Conservation (phyloP, 2,329 filamentous ascomycete genomes). For the Calonectria naviculata region DNA sequence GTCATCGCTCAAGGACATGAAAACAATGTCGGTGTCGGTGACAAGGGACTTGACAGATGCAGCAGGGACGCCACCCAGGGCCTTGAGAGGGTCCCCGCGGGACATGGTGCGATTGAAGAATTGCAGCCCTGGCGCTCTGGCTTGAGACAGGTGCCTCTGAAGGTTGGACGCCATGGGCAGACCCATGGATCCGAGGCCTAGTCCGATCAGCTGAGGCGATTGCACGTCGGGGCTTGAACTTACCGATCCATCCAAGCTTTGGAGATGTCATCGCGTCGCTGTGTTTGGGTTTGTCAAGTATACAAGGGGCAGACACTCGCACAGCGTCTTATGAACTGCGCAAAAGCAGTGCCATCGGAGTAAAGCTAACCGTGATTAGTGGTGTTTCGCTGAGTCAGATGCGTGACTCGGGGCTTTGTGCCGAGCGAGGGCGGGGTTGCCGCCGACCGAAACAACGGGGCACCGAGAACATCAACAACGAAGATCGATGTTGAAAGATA, state of each 20-base stretch:
- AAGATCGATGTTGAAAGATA: not conserved
- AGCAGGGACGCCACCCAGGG: conserved; percentile 41
- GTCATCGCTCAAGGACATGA: conserved; percentile 57
- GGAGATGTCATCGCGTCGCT: conserved; percentile 11
- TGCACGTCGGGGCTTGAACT: not conserved
- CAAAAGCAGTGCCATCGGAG: too few species aligned
- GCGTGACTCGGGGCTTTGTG: not conserved
- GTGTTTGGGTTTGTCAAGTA: not conserved
- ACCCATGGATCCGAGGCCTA: conserved; percentile 64
- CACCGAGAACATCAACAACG: not conserved
- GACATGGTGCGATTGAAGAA: conserved; percentile 62
- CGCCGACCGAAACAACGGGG: not conserved
- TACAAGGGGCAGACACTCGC: too few species aligned
- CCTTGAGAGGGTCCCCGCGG: conserved; percentile 48
- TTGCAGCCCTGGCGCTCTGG: conserved; percentile 39
- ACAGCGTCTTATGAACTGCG: not conserved
- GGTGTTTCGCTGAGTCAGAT: not conserved
- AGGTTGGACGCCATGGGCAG: conserved; percentile 61
- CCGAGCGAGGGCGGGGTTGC: not conserved
- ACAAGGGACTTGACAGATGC: conserved; percentile 41
- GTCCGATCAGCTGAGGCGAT: not conserved
- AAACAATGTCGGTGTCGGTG: conserved; percentile 46
- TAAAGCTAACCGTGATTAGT: not conserved
- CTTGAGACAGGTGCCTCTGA: conserved; percentile 51
- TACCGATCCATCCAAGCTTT: conserved; percentile 26